phyloP scores from a whole-genome alignment of 768 basidiomycete species.

The Rhizopogon vinicolor region DNA sequence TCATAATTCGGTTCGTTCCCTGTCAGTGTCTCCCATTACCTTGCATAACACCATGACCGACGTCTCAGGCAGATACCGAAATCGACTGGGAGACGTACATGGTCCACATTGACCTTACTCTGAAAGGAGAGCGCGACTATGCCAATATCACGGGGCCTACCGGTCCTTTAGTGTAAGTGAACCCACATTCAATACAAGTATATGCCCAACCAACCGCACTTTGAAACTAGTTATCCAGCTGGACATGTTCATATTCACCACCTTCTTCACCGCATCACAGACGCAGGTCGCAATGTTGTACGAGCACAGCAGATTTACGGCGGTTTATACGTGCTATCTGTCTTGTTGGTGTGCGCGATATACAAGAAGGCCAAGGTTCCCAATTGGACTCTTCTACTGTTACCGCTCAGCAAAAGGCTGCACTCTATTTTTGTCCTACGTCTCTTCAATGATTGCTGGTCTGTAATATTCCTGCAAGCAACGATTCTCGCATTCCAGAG shows the following conservation, averaged over 20 bases:
- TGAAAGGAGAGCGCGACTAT: slow-evolving; percentile 83
- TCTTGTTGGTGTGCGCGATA: slow-evolving; percentile 61
- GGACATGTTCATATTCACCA: slow-evolving; percentile 86
- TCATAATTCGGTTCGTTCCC: slow-evolving; percentile 77
- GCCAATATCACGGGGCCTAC: slow-evolving; percentile 81
- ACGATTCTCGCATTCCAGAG: slow-evolving; percentile 63
- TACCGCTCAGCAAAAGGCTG: slow-evolving; percentile 87
- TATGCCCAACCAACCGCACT: neutral
- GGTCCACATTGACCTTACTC: slow-evolving; percentile 74
- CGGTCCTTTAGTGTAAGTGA: slow-evolving; percentile 79
- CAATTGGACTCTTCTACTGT: slow-evolving; percentile 66
- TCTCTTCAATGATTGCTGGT: slow-evolving; percentile 95
- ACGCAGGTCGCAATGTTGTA: slow-evolving; percentile 52
- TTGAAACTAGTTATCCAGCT: slow-evolving; percentile 76
- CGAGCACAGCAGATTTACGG: slow-evolving; percentile 79
- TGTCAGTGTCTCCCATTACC: slow-evolving; percentile 49
- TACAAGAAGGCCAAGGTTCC: slow-evolving; percentile 61
- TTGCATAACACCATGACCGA: slow-evolving; percentile 13
- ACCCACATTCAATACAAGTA: slow-evolving; percentile 15
- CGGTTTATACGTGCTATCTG: slow-evolving; percentile 62
- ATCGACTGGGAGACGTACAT: slow-evolving; percentile 99
- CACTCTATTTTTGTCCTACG: slow-evolving; percentile 92
- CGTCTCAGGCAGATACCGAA: slow-evolving; percentile 73
- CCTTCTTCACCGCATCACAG: slow-evolving; percentile 59
- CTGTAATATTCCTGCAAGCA: slow-evolving; percentile 57